phyloP scores from a whole-genome alignment of 306 rosid species.

The Hippophae gyantsensis region DNA sequence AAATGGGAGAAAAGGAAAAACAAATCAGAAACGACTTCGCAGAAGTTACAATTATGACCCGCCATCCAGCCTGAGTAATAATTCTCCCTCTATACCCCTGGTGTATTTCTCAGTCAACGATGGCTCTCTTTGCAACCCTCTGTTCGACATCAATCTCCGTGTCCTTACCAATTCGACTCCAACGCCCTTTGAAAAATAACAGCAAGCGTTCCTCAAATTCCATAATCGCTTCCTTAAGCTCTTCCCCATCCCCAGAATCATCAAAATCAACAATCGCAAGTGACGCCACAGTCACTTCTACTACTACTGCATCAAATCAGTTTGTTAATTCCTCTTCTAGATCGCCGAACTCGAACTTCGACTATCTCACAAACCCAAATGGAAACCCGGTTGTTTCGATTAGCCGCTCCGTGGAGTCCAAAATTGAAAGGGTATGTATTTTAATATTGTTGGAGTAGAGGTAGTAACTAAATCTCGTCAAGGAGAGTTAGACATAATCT shows the following conservation, averaged over 20 bases:
- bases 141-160: conserved; percentile 26
- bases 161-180: conserved; percentile 18
- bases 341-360: conserved; percentile 29
- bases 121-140: conserved; percentile 59
- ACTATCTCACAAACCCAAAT: conserved; percentile 34
- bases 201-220: conserved; percentile 19
- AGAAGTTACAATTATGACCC: no score
- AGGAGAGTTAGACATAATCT: neutral
- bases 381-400: conserved; percentile 36
- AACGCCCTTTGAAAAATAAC: conserved; percentile 4
- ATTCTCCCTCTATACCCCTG: no score
- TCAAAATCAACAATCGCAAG: conserved; percentile 14
- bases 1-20: neutral
- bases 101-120: conserved; percentile 8
- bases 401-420: conserved; percentile 55
- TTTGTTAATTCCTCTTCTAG: conserved; percentile 31
- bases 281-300: conserved; percentile 24
- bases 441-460: neutral
- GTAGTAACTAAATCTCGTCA: neutral
- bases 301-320: conserved; percentile 24
- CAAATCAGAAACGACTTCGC: no score
- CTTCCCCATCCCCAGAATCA: conserved; percentile 53
- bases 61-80: no score
- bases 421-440: conserved; percentile 62
- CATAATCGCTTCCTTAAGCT: conserved; percentile 39